phyloP scores from a whole-genome alignment of 2,329 filamentous ascomycete genomes.

The Beauveria scarabaeidicola region DNA sequence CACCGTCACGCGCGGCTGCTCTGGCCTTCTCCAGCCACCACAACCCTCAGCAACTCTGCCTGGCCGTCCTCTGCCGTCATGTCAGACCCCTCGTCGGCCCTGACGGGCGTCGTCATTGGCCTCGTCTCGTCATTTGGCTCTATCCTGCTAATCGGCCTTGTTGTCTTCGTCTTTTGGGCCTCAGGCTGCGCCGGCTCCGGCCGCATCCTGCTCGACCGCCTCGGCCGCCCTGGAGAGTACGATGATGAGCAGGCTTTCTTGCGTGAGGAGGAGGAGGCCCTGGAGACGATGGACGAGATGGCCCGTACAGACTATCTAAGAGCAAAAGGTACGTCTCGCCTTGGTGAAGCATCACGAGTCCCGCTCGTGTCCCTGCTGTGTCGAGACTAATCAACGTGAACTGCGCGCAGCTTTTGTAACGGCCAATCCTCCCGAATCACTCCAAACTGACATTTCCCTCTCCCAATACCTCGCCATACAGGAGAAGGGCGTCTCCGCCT shows the following conservation, averaged over 20 bases:
- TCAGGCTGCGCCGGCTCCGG: slow-evolving; percentile 60
- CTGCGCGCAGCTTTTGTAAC: slow-evolving; percentile 69
- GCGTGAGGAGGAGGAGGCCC: slow-evolving; percentile 86
- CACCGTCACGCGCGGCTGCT: neutral
- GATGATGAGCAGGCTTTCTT: slow-evolving; percentile 95
- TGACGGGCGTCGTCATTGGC: slow-evolving; percentile 83
- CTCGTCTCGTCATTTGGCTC: slow-evolving; percentile 91
- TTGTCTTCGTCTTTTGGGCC: slow-evolving; percentile 92
- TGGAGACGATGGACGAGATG: slow-evolving; percentile 94
- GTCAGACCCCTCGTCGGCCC: slow-evolving; percentile 33
- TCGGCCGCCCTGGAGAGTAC: slow-evolving; percentile 89
- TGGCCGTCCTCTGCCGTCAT: slow-evolving; percentile 7
- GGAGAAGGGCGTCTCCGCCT: slow-evolving; percentile 98
- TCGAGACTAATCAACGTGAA: neutral
- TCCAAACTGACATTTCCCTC: slow-evolving; percentile 92
- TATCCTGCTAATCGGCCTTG: slow-evolving; percentile 70
- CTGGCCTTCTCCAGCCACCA: neutral
- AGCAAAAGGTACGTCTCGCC: slow-evolving; percentile 67
- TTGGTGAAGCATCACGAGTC: neutral
- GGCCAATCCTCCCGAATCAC: slow-evolving; percentile 87
- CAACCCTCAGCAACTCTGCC: neutral
- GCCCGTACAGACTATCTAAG: slow-evolving; percentile 82
- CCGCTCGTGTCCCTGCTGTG: neutral
- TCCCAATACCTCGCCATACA: slow-evolving; percentile 98
- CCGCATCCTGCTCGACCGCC: slow-evolving; percentile 84